Percentiles rank a stretch among this genome's conserved stretches.
Conservation (phyloP, 2,329 filamentous ascomycete genomes). For the Colletotrichum chrysophilum region DNA sequence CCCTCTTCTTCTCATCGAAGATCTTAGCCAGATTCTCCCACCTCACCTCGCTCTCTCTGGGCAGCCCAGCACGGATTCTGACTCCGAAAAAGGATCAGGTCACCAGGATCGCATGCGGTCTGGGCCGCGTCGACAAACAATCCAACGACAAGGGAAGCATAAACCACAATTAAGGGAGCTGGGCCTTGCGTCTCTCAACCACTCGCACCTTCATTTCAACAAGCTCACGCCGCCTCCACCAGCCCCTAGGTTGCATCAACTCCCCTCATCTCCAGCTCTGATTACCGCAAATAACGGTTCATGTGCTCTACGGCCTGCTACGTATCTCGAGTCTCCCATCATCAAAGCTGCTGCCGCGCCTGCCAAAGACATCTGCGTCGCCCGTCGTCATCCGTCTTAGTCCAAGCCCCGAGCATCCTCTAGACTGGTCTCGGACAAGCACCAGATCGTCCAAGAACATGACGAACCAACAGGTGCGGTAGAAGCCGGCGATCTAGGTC, state of each 20-base stretch:
- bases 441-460: not conserved
- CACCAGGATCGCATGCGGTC: not conserved
- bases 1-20: not conserved
- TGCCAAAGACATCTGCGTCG: not conserved
- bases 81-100: not conserved
- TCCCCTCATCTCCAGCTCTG: constrained; percentile 10
- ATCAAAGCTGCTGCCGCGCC: not conserved
- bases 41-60: not conserved
- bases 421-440: constrained; percentile 10
- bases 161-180: constrained; percentile 1
- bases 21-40: not conserved
- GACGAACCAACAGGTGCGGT: not conserved
- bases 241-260: constrained; percentile 8
- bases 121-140: not conserved
- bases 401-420: not conserved
- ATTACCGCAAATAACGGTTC: not conserved
- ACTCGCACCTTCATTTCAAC: not conserved
- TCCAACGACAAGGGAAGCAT: not conserved
- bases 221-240: not conserved
- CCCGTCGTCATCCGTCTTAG: not conserved
- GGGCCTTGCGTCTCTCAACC: not conserved
- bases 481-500: not conserved
- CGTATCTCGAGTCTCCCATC: not conserved
- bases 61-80: not conserved
- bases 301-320: not conserved